A percentile compares a stretch with the other conserved stretches of the same genome.
phyloP scores from a whole-genome alignment of 2,329 filamentous ascomycete genomes.

The Diaporthe sp. region DNA sequence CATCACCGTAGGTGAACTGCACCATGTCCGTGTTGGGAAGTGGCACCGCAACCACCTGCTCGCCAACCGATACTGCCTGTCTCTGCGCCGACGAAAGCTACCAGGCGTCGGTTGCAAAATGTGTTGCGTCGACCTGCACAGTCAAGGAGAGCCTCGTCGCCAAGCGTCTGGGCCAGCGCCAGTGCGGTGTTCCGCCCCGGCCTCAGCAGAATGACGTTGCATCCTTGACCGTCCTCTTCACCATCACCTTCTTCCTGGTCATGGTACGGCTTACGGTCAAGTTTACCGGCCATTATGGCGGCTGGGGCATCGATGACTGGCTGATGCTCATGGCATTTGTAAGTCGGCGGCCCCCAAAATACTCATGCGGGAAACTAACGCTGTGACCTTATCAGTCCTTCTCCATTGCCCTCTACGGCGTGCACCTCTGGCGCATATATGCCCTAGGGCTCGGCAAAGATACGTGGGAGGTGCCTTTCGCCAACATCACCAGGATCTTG shows the following conservation, averaged over 20 bases:
- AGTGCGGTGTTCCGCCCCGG: not conserved
- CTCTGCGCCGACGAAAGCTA: conserved; percentile 7
- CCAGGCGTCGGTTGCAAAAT: conserved; percentile 6
- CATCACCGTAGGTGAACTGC: conserved; percentile 3
- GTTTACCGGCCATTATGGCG: conserved; percentile 11
- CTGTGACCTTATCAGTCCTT: not conserved
- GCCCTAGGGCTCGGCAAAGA: conserved; percentile 7
- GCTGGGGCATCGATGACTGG: conserved; percentile 25
- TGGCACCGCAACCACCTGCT: conserved; percentile 12
- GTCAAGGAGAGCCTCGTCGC: conserved; percentile 25
- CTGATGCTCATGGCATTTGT: conserved; percentile 17
- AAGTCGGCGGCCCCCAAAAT: not conserved
- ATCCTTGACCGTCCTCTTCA: conserved; percentile 7
- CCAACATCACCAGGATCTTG: conserved; percentile 7
- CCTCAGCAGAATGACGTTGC: not conserved
- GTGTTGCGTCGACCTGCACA: conserved; percentile 19
- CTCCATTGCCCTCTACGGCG: not conserved
- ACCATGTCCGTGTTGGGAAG: conserved; percentile 28
- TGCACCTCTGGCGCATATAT: conserved; percentile 6
- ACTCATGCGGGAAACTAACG: not conserved
- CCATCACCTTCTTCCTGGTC: conserved; percentile 11
- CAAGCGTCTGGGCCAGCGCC: not conserved
- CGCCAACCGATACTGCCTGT: conserved; percentile 2
- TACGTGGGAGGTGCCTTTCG: conserved; percentile 4
- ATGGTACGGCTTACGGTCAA: conserved; percentile 18